A percentile compares a stretch with the other conserved stretches of the same genome.
Conservation (phyloP, 257 asterid species). For the Prunella vulgaris region DNA sequence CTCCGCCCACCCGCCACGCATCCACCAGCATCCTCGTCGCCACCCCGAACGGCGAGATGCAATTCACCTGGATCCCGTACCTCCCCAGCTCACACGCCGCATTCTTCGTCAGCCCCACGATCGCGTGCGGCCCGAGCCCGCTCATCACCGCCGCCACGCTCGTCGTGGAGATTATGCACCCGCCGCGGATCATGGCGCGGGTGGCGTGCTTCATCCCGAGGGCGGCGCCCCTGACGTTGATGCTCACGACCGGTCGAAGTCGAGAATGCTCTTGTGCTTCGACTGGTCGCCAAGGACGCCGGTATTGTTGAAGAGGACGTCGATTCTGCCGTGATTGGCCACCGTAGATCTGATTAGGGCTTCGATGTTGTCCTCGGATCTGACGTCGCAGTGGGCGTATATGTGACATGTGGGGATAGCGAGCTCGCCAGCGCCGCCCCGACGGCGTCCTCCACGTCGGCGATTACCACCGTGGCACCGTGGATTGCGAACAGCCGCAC, state of each 20-base stretch:
- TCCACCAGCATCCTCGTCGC: constrained; percentile 78
- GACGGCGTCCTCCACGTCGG: constrained; percentile 51
- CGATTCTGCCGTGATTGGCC: constrained; percentile 44
- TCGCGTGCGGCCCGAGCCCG: constrained; percentile 81
- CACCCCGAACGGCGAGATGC: constrained; percentile 89
- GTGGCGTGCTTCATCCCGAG: constrained; percentile 89
- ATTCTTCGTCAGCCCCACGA: constrained; percentile 68
- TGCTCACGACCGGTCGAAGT: constrained; percentile 57
- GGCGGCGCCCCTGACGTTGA: constrained; percentile 65
- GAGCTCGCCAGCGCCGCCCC: constrained; percentile 48
- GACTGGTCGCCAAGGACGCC: constrained; percentile 71
- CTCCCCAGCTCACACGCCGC: constrained; percentile 74
- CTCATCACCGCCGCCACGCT: constrained; percentile 75
- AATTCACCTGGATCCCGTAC: constrained; percentile 69
- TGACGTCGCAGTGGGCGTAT: constrained; percentile 62
- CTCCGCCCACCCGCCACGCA: constrained; percentile 53
- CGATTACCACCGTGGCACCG: constrained; percentile 66
- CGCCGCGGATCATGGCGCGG: constrained; percentile 52
- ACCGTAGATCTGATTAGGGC: constrained; percentile 39
- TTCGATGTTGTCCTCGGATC: constrained; percentile 53
- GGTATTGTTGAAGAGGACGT: constrained; percentile 71
- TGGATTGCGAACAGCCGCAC: constrained; percentile 60
- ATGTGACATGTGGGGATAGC: constrained; percentile 34
- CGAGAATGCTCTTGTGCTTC: constrained; percentile 59
- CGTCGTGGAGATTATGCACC: constrained; percentile 68